phyloP scores from a whole-genome alignment of 2,329 filamentous ascomycete genomes.

The Lomentospora prolificans region DNA sequence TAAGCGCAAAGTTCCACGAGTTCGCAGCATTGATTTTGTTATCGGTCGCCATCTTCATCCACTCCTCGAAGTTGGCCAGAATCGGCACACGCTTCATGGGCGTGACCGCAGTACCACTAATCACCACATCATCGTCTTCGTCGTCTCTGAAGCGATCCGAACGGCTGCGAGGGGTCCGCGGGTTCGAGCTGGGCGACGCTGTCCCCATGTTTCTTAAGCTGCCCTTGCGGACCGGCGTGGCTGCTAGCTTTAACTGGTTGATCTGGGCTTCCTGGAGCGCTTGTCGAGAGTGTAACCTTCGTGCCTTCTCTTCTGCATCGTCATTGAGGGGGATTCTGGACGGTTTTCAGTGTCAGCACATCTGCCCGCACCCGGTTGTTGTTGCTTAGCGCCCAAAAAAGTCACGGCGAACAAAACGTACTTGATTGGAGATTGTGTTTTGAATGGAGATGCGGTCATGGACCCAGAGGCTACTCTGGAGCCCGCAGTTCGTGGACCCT shows the following conservation, averaged over 20 bases:
- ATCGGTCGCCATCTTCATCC: conserved; percentile 99
- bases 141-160: conserved; percentile 30
- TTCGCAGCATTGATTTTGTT: conserved; percentile 98
- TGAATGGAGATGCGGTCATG: conserved; percentile 41
- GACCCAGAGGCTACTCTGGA: conserved; percentile 37
- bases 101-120: conserved; percentile 69
- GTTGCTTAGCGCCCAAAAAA: conserved; percentile 6
- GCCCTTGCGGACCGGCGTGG: conserved; percentile 58
- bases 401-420: conserved; percentile 23
- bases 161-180: conserved; percentile 37
- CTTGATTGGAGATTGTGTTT: conserved; percentile 40
- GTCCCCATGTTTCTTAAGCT: conserved; percentile 49
- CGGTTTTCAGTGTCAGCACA: neutral
- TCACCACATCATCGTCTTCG: conserved; percentile 52
- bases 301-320: conserved; percentile 84
- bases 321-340: conserved; percentile 88
- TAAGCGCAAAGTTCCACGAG: conserved; percentile 99
- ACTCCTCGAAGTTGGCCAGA: conserved; percentile 96
- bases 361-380: conserved; percentile 12
- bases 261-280: conserved; percentile 83
- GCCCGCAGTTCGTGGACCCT: conserved; percentile 39
- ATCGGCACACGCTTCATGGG: conserved; percentile 95
- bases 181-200: conserved; percentile 44
- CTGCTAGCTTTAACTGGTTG: conserved; percentile 78
- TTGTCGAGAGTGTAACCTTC: conserved; percentile 76